Evolutionary conservation across 345 rosid species (phyloP), one percentile per base, ranked within the genome.

Genomic region (Ceriops decandra): DNA sequence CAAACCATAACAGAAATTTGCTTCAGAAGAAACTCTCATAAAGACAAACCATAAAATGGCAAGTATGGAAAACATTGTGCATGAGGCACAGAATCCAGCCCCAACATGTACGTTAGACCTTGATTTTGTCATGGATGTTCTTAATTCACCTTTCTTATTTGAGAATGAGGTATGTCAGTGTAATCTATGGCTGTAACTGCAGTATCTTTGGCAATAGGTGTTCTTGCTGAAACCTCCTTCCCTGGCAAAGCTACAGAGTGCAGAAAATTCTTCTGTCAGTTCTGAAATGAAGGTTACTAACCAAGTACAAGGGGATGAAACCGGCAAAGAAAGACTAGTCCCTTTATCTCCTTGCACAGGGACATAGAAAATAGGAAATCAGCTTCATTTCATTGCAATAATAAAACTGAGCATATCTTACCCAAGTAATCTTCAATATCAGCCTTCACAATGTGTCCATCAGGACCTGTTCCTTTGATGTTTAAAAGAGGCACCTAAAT

Each of bases 391-490:
- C 67, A 66, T 38, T 61, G 63, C 47, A 64, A 19, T 20, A 5
- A 52, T 26, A 64, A 57, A 57, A 26, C 32, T 49, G 21, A 54
- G 63, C 19, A 2, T 47, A 57, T 60, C 66, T 74, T 83, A 93
- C 98, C 95, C 83, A 93, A 80, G 81, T 83, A 91, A 64, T 91
- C 98, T 79, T 93, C 96, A 61, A 93, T 76, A 82, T 93, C 97
- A 67, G 95, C 95, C 82, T 91, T 93, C 72, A 91, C 89, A 61
- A 93, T 87, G 59, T 60, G 83, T 71, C 96, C 97, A 71, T 89
- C 96, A 63, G 89, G 88, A 69, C 97, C 98, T 5, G 98, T 93
- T 77, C 96, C 98, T 79, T 85, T 85, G 77, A 93, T 87, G 76
- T 83, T 89, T 70, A 95, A 79, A 72, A 91, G 93, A 58, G 88